A percentile compares a stretch with the other conserved stretches of the same genome.
Evolutionary conservation across 495 filamentous ascomycete genomes (phyloP).

Genomic region (Daldinia childiae): DNA sequence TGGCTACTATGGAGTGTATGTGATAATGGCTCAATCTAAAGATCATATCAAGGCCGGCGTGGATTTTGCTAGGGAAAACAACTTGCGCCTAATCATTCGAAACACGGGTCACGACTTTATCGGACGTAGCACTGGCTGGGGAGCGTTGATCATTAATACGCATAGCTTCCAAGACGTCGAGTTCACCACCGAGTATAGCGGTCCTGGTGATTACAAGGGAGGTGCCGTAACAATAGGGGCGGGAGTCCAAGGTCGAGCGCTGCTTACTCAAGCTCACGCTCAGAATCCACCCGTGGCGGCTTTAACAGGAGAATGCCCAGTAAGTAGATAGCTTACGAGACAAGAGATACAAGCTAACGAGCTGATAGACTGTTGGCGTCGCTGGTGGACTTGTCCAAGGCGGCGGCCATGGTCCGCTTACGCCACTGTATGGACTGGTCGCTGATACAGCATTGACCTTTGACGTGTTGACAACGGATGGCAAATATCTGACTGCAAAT

Average conservation of each 20-base stretch:
- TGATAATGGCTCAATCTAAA: constrained; percentile 57
- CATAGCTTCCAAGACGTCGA: constrained; percentile 65
- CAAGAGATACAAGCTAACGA: constrained; percentile 54
- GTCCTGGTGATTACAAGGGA: constrained; percentile 52
- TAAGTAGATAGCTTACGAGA: constrained; percentile 44
- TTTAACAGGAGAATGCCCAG: constrained; percentile 58
- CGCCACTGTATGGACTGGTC: constrained; percentile 61
- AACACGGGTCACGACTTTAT: constrained; percentile 72
- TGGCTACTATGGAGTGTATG: constrained; percentile 67
- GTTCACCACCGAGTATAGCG: constrained; percentile 50
- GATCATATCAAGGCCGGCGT: constrained; percentile 60
- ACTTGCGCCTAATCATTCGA: constrained; percentile 69
- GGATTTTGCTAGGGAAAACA: constrained; percentile 63
- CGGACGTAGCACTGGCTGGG: constrained; percentile 67
- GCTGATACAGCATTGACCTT: constrained; percentile 65
- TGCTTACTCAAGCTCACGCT: constrained; percentile 56
- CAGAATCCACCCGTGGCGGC: constrained; percentile 58
- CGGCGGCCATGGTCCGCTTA: constrained; percentile 67
- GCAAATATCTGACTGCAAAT: constrained; percentile 61
- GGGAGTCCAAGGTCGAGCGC: constrained; percentile 56
- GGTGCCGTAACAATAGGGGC: constrained; percentile 59
- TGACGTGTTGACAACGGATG: constrained; percentile 67
- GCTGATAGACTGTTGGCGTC: constrained; percentile 55
- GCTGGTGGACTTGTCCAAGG: constrained; percentile 65
- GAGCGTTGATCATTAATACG: constrained; percentile 70